Evolutionary conservation across 805 yeast genomes (phyloP), one percentile per base, ranked within the genome.

Genomic region (Starmerella tilneyi): DNA sequence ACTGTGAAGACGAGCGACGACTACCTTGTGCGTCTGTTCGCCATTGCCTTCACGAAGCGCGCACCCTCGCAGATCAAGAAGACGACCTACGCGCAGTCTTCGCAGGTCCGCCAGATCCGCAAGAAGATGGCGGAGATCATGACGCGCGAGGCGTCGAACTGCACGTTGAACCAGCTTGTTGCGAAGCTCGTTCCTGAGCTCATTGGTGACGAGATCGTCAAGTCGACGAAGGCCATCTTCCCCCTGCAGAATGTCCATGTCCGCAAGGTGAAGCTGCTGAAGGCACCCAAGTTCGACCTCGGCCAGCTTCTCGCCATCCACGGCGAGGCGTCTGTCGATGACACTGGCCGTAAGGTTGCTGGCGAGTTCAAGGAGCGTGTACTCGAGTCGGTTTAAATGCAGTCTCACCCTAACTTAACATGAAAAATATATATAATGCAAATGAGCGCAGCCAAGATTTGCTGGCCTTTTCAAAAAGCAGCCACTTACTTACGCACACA

Each of bases 161-260:
- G 84, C 57, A 88, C 97, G 59, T 79, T 88, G 68, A 84, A 96
- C 68, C 96, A 88, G 76, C 83, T 88, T 70, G 85, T 94, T 62
- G 78, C 94, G 66, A 88, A 89, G 78, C 84, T 88, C 75, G 88
- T 88, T 64, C 96, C 97, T 68, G 97, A 88, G 76, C 95, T 89
- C 61, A 88, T 88, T 70, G 94, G 95, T 69, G 89, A 94, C 74
- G 97, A 89, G 74, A 89, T 88, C 65, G 94, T 86, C 76, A 88
- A 86, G 78, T 79, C 94, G 57, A 84, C 96, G 59, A 86, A 81
- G 72, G 75, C 84, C 63, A 84, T 88, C 76, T 86, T 75, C 81
- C 97, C 97, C 67, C 81, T 89, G 70, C 97, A 89, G 78, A 86
- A 89, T 77, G 94, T 88, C 67, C 94, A 86, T 81, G 84, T 89